Percentiles rank a stretch among this genome's conserved stretches.
These are phyloP conservation scores for Alternaria consortialis DNA, from an alignment of 2,329 filamentous ascomycete genomes.

Conservation along the genomic window DNA sequence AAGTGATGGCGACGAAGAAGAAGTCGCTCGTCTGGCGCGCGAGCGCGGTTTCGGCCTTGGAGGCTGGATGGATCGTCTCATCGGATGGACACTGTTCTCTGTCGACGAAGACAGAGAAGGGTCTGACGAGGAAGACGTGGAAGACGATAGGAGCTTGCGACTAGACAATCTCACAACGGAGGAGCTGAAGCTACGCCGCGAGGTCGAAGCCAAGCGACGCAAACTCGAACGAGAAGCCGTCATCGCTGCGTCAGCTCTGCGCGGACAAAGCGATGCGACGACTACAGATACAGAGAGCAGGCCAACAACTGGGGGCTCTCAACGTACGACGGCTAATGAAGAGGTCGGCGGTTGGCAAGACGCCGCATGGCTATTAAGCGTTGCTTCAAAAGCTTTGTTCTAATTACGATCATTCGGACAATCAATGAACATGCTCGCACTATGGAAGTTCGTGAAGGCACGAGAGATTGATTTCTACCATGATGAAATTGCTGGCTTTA, in stretches of 20 bases:
- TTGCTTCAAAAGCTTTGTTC: slow-evolving; percentile 59
- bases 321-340: slow-evolving; percentile 29
- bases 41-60: slow-evolving; percentile 65
- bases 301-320: slow-evolving; percentile 21
- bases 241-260: slow-evolving; percentile 41
- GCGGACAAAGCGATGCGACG: slow-evolving; percentile 10
- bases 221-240: slow-evolving; percentile 50
- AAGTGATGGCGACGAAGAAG: slow-evolving; percentile 60
- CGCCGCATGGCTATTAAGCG: slow-evolving; percentile 65
- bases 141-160: slow-evolving; percentile 31
- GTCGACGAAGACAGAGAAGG: slow-evolving; percentile 60
- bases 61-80: slow-evolving; percentile 64
- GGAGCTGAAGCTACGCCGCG: slow-evolving; percentile 48
- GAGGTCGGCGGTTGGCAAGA: slow-evolving; percentile 64
- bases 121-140: slow-evolving; percentile 40
- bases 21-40: slow-evolving; percentile 61
- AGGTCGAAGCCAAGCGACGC: slow-evolving; percentile 49
- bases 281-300: slow-evolving; percentile 21
- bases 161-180: slow-evolving; percentile 48
- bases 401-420: slow-evolving; percentile 7
- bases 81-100: slow-evolving; percentile 66
- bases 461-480: background rate
- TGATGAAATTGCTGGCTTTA: background rate
- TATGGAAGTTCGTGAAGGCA: background rate
- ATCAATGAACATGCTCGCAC: background rate